A percentile compares a stretch with the other conserved stretches of the same genome.
These are phyloP conservation scores for Hemisphaericaspora xylanilytica DNA, from an alignment of 1,139 yeast species.

Conservation along the genomic window DNA sequence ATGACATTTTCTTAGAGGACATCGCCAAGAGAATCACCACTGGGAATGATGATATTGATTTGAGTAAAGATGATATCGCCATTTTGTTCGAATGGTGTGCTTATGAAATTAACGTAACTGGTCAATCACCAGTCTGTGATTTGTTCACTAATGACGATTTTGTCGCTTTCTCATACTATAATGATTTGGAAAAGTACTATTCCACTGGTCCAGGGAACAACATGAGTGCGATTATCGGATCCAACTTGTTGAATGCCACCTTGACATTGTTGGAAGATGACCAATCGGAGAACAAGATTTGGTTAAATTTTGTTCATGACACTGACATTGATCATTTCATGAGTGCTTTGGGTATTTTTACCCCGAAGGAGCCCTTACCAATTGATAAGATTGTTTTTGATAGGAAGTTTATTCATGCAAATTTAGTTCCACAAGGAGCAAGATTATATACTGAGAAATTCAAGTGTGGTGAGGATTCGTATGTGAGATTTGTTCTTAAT, in stretches of 20 bases:
- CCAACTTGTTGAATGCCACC: slow-evolving; percentile 32
- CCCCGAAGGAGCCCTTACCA: slow-evolving; percentile 29
- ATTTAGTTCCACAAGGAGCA: slow-evolving; percentile 57
- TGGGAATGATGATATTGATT: slow-evolving; percentile 23
- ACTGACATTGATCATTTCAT: slow-evolving; percentile 49
- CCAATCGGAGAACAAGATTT: slow-evolving; percentile 28
- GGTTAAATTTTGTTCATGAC: slow-evolving; percentile 56
- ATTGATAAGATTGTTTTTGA: slow-evolving; percentile 33
- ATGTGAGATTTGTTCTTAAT: slow-evolving; percentile 42
- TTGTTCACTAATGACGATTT: slow-evolving; percentile 48
- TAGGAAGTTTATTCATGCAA: slow-evolving; percentile 44
- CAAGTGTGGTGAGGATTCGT: slow-evolving; percentile 27
- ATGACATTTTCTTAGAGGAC: slow-evolving; percentile 17
- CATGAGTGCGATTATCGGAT: slow-evolving; percentile 10
- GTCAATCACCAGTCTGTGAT: slow-evolving; percentile 45
- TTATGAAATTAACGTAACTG: slow-evolving; percentile 49
- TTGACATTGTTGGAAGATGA: slow-evolving; percentile 25
- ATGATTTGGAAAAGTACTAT: slow-evolving; percentile 46
- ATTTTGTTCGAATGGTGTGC: slow-evolving; percentile 45
- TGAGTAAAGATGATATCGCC: slow-evolving; percentile 37
- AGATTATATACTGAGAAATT: slow-evolving; percentile 49
- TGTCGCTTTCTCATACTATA: slow-evolving; percentile 39
- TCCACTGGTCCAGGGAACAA: slow-evolving; percentile 45
- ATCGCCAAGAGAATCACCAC: slow-evolving; percentile 19
- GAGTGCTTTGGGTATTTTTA: slow-evolving; percentile 51